These are phyloP conservation scores for Crithidia bombi DNA, from an alignment of 208 protist genomes.

Conservation along the genomic window DNA sequence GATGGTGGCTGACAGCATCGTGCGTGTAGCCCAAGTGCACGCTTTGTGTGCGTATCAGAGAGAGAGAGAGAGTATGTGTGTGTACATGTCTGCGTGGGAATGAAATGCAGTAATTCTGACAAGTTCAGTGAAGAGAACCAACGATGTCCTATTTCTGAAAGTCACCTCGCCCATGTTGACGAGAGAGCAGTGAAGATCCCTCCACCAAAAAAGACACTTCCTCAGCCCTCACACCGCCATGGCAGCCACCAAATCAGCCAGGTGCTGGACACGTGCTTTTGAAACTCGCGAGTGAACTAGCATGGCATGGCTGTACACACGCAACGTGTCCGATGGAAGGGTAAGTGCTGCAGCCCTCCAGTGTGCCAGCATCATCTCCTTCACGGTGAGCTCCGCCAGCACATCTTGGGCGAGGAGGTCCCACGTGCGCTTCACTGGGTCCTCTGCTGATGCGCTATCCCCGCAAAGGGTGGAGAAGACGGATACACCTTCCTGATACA, in stretches of 20 bases:
- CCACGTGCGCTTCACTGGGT: slow-evolving; percentile 11
- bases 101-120: neutral
- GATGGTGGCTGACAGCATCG: too few species aligned
- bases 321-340: slow-evolving; percentile 56
- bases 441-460: neutral
- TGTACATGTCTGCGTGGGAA: neutral
- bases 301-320: slow-evolving; percentile 65
- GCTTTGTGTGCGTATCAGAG: too few species aligned
- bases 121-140: neutral
- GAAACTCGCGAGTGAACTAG: slow-evolving; percentile 41
- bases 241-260: slow-evolving; percentile 12
- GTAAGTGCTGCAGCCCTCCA: slow-evolving; percentile 33
- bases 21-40: too few species aligned
- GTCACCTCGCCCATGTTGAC: too few species aligned
- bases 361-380: slow-evolving; percentile 56
- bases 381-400: slow-evolving; percentile 40
- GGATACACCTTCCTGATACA: slow-evolving; percentile 43
- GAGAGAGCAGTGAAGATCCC: neutral
- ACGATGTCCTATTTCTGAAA: too few species aligned
- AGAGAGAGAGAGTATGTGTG: too few species aligned
- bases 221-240: neutral
- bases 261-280: slow-evolving; percentile 30
- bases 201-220: neutral
- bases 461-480: neutral
- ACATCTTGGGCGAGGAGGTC: slow-evolving; percentile 41